A percentile compares a stretch with the other conserved stretches of the same genome.
These are phyloP conservation scores for Trichoderma sp. DNA, from an alignment of 2,329 filamentous ascomycete species.

Conservation along the genomic window DNA sequence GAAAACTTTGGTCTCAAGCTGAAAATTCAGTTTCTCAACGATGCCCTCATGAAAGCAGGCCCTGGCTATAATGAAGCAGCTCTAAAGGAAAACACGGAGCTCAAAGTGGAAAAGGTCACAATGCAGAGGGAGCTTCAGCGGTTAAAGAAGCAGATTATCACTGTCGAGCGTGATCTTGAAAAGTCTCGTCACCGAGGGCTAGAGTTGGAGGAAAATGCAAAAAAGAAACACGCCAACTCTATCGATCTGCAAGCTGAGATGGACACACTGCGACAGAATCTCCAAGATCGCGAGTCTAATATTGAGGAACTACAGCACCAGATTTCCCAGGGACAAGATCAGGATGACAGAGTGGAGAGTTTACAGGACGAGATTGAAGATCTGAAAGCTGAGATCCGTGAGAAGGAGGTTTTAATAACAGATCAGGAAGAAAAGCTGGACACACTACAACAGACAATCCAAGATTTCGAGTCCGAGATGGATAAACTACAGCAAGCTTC, in stretches of 20 bases:
- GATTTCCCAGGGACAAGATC: slow-evolving; percentile 54
- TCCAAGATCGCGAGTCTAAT: slow-evolving; percentile 59
- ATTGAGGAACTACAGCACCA: slow-evolving; percentile 59
- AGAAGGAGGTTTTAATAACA: slow-evolving; percentile 70
- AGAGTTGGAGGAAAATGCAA: slow-evolving; percentile 78
- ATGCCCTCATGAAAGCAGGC: slow-evolving; percentile 80
- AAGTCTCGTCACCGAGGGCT: slow-evolving; percentile 76
- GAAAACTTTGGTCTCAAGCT: slow-evolving; percentile 97
- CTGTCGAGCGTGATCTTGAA: slow-evolving; percentile 84
- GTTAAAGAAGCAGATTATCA: slow-evolving; percentile 78
- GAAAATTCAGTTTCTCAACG: slow-evolving; percentile 95
- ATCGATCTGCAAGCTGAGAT: slow-evolving; percentile 57
- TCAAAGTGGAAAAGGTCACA: slow-evolving; percentile 88
- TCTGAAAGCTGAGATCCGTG: slow-evolving; percentile 69
- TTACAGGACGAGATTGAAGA: slow-evolving; percentile 72
- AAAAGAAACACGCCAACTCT: slow-evolving; percentile 70
- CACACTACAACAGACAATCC: slow-evolving; percentile 24
- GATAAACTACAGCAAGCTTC: neutral
- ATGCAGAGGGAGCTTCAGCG: slow-evolving; percentile 83
- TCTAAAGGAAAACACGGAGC: slow-evolving; percentile 89
- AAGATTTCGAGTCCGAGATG: neutral
- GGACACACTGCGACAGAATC: slow-evolving; percentile 52
- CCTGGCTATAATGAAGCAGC: slow-evolving; percentile 87
- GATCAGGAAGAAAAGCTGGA: slow-evolving; percentile 74
- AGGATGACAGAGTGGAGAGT: slow-evolving; percentile 59